Conservation (phyloP, 768 basidiomycete genomes). For the Kwoniella pini region DNA sequence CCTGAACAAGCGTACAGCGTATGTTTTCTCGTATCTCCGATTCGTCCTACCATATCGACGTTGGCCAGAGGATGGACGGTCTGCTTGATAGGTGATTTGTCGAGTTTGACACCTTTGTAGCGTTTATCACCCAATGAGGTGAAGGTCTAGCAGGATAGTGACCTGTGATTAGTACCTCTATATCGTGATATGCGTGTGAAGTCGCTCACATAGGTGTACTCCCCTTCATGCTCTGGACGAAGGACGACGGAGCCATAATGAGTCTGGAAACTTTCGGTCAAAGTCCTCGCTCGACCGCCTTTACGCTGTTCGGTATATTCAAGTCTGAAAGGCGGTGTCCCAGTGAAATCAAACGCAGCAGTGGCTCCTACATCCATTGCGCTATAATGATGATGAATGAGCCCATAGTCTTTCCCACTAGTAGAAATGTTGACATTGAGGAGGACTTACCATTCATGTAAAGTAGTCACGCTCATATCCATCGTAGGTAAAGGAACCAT, state of each 20-base stretch:
- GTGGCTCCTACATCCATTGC: constrained; percentile 79
- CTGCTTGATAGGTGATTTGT: constrained; percentile 76
- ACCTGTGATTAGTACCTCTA: neutral
- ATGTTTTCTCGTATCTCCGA: constrained; percentile 21
- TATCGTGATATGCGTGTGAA: neutral
- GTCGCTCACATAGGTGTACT: constrained; percentile 69
- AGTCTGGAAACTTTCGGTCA: constrained; percentile 63
- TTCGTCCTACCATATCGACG: constrained; percentile 33
- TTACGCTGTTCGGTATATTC: constrained; percentile 73
- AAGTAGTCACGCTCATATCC: constrained; percentile 82
- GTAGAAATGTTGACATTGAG: neutral
- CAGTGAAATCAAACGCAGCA: constrained; percentile 79
- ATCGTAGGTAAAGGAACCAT: constrained; percentile 68
- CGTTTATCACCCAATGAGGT: constrained; percentile 75
- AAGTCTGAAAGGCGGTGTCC: constrained; percentile 84
- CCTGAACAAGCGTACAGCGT: constrained; percentile 70
- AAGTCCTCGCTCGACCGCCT: constrained; percentile 55
- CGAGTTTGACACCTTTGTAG: constrained; percentile 73
- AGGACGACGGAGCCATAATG: constrained; percentile 73
- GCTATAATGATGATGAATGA: constrained; percentile 25
- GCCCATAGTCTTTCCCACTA: neutral
- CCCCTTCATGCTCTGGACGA: constrained; percentile 84
- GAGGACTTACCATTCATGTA: constrained; percentile 76
- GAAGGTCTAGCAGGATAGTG: constrained; percentile 58
- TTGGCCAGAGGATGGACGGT: constrained; percentile 81